phyloP scores from a whole-genome alignment of 1,284 basidiomycete species.

The Ustilago nuda region DNA sequence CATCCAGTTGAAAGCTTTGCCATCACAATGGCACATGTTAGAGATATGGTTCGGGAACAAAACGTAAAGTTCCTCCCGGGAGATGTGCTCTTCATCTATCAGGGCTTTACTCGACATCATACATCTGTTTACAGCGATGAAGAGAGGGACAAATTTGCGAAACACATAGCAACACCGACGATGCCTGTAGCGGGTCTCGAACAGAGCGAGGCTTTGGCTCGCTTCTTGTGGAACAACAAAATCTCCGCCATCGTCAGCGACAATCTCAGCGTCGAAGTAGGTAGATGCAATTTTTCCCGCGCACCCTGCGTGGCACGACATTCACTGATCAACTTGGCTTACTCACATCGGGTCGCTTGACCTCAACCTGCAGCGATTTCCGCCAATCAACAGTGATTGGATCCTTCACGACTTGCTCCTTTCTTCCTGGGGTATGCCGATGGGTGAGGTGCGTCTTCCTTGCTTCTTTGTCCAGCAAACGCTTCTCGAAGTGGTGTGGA shows the following conservation, averaged over 20 bases:
- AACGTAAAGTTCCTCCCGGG: neutral
- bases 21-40: neutral
- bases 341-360: neutral
- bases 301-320: neutral
- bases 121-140: neutral
- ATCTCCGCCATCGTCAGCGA: constrained; percentile 4
- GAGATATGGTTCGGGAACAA: neutral
- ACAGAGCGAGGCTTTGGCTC: constrained; percentile 2
- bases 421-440: constrained; percentile 4
- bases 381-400: neutral
- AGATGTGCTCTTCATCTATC: constrained; percentile 6
- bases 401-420: constrained; percentile 6
- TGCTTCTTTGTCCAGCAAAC: no score
- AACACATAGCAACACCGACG: neutral
- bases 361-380: neutral
- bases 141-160: neutral
- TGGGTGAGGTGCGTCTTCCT: constrained; percentile 1
- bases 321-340: neutral
- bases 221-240: constrained; percentile 4
- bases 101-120: constrained; percentile 1
- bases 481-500: neutral
- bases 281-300: neutral
- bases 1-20: constrained; percentile 3
- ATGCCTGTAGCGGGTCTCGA: constrained; percentile 2
- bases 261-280: constrained; percentile 1